phyloP scores from a whole-genome alignment of 2,329 filamentous ascomycete genomes.

The Claviceps pusilla region DNA sequence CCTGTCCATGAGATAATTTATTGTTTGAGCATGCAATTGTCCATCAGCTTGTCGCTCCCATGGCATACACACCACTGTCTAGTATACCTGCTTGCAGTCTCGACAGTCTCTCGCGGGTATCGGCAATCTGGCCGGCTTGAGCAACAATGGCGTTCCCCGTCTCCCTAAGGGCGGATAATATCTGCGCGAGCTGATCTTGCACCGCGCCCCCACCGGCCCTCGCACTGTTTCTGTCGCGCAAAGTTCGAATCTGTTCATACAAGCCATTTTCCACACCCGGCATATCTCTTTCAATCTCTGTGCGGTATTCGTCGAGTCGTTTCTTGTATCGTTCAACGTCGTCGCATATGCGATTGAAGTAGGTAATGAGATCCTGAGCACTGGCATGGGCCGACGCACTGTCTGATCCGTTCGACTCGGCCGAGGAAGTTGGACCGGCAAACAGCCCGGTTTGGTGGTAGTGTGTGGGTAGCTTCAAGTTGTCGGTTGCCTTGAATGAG shows the following conservation, averaged over 20 bases:
- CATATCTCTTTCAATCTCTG: slow-evolving; percentile 32
- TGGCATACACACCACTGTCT: slow-evolving; percentile 21
- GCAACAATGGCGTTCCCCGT: slow-evolving; percentile 26
- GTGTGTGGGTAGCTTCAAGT: slow-evolving; percentile 52
- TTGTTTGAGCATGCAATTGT: too few relatives aligned
- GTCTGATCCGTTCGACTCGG: slow-evolving; percentile 16
- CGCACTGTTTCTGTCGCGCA: slow-evolving; percentile 20
- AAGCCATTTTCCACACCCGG: slow-evolving; percentile 31
- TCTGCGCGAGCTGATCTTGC: slow-evolving; percentile 24
- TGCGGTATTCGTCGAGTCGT: slow-evolving; percentile 29
- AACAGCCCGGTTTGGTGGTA: slow-evolving; percentile 35
- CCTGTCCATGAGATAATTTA: background rate
- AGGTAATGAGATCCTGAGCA: slow-evolving; percentile 29
- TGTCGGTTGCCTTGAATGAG: slow-evolving; percentile 59
- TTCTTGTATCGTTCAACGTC: slow-evolving; percentile 29
- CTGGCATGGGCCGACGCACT: slow-evolving; percentile 22
- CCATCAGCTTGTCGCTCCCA: slow-evolving; percentile 17
- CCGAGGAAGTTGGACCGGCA: slow-evolving; percentile 17
- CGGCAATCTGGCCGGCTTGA: slow-evolving; percentile 28
- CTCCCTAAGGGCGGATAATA: slow-evolving; percentile 23
- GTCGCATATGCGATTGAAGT: slow-evolving; percentile 29
- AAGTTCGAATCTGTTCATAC: slow-evolving; percentile 26
- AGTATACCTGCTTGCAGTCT: slow-evolving; percentile 27
- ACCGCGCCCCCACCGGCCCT: slow-evolving; percentile 12
- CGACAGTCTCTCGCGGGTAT: slow-evolving; percentile 26